These are phyloP conservation scores for Fusarium luffae DNA, from an alignment of 2,329 filamentous ascomycete species.

Conservation along the genomic window DNA sequence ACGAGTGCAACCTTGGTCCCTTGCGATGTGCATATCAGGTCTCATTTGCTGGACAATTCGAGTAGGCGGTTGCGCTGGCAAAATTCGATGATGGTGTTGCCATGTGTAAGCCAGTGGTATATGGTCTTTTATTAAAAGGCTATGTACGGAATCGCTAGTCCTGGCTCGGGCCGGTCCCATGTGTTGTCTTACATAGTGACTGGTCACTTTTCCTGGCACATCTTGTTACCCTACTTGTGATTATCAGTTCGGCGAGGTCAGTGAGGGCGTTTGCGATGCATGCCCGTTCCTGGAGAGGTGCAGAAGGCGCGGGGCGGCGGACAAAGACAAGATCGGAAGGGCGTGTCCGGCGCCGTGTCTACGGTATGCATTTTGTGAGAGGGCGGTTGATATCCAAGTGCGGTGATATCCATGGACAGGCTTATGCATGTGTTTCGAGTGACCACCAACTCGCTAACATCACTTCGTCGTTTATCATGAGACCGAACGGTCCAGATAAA, in stretches of 20 bases:
- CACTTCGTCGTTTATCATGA: conserved; percentile 6
- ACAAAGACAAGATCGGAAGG: conserved; percentile 32
- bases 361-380: conserved; percentile 19
- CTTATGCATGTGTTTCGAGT: conserved; percentile 24
- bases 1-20: conserved; percentile 32
- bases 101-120: conserved; percentile 22
- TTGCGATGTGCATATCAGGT: background rate
- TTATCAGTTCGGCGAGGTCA: conserved; percentile 24
- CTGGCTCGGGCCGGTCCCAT: conserved; percentile 48
- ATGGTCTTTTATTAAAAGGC: conserved; percentile 6
- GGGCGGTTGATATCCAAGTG: background rate
- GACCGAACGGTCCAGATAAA: conserved; percentile 19
- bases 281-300: conserved; percentile 36
- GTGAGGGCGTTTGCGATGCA: conserved; percentile 30
- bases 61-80: conserved; percentile 35
- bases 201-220: conserved; percentile 37
- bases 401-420: conserved; percentile 17
- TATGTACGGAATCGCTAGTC: conserved; percentile 16
- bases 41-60: conserved; percentile 20
- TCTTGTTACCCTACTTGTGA: conserved; percentile 24
- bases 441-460: conserved; percentile 6
- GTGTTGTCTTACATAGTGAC: conserved; percentile 44
- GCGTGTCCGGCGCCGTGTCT: conserved; percentile 21
- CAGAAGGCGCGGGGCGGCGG: conserved; percentile 26
- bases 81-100: conserved; percentile 29